Conservation (phyloP, 164 flowering plant species). For the Santalum album region DNA sequence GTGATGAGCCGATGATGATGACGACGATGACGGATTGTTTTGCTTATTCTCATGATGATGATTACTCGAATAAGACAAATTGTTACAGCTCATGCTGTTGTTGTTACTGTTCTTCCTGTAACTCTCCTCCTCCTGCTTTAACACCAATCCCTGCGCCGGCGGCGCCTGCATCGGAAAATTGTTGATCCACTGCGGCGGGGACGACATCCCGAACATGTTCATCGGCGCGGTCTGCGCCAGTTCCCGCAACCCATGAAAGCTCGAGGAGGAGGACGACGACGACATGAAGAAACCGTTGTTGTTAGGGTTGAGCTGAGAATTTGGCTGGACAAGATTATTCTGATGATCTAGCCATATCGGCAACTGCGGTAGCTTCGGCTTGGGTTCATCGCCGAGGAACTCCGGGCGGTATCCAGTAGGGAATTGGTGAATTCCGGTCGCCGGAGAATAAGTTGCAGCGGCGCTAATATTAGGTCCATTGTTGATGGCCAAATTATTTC, state of each 20-base stretch:
- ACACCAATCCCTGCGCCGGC: background rate
- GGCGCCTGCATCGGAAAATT: too few species aligned
- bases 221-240: slow-evolving; percentile 18
- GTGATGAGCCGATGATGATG: slow-evolving; percentile 7
- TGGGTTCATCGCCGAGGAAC: slow-evolving; percentile 13
- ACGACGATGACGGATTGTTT: background rate
- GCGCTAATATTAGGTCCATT: slow-evolving; percentile 2
- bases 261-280: slow-evolving; percentile 4
- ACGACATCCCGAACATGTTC: slow-evolving; percentile 21
- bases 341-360: slow-evolving; percentile 27
- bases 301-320: slow-evolving; percentile 23
- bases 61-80: background rate
- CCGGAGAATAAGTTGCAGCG: slow-evolving; percentile 11
- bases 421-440: slow-evolving; percentile 11
- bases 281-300: slow-evolving; percentile 8
- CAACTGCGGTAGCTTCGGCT: slow-evolving; percentile 19
- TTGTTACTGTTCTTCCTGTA: background rate
- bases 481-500: slow-evolving; percentile 3
- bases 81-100: background rate
- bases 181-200: background rate
- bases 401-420: slow-evolving; percentile 11
- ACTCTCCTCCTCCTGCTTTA: background rate
- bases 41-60: too few species aligned
- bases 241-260: slow-evolving; percentile 14
- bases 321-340: slow-evolving; percentile 19